Percentiles rank a stretch among this genome's conserved stretches.
phyloP scores from a whole-genome alignment of 2,329 filamentous ascomycete genomes.

The Scorias spongiosa region DNA sequence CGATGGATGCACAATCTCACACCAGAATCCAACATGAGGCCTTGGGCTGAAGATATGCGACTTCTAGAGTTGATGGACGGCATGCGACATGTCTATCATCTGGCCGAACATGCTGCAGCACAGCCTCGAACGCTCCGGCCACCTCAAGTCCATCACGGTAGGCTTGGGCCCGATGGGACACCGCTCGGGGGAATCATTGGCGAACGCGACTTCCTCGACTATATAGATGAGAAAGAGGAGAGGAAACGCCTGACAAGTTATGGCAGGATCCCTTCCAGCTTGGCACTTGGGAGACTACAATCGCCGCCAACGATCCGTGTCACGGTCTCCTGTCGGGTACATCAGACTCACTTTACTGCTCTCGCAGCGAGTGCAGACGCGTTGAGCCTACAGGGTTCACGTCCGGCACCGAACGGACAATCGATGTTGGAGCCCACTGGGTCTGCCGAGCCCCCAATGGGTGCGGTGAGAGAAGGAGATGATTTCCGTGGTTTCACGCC shows the following conservation, averaged over 20 bases:
- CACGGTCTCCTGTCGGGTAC: slow-evolving; percentile 16
- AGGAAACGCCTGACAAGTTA: slow-evolving; percentile 3
- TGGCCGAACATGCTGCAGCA: not conserved
- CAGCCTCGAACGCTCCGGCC: not conserved
- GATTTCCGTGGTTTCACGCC: slow-evolving; percentile 15
- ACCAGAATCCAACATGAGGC: slow-evolving; percentile 15
- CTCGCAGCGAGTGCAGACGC: slow-evolving; percentile 6
- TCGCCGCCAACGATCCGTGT: slow-evolving; percentile 12
- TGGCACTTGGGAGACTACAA: not conserved
- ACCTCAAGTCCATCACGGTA: not conserved
- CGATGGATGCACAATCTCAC: slow-evolving; percentile 16
- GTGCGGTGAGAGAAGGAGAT: slow-evolving; percentile 11
- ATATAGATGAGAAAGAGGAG: slow-evolving; percentile 2
- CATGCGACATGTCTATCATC: slow-evolving; percentile 13
- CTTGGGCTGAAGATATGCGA: slow-evolving; percentile 14
- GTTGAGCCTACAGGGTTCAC: not conserved
- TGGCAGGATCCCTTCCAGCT: slow-evolving; percentile 7
- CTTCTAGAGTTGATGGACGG: slow-evolving; percentile 17
- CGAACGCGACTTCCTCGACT: slow-evolving; percentile 7
- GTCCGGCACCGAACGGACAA: too few species aligned
- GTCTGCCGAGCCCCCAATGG: slow-evolving; percentile 2
- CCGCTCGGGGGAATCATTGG: not conserved
- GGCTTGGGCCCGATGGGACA: not conserved
- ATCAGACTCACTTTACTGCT: slow-evolving; percentile 12
- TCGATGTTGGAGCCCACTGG: not conserved